phyloP scores from a whole-genome alignment of 2,329 filamentous ascomycete genomes.

The Verticillium longisporum region DNA sequence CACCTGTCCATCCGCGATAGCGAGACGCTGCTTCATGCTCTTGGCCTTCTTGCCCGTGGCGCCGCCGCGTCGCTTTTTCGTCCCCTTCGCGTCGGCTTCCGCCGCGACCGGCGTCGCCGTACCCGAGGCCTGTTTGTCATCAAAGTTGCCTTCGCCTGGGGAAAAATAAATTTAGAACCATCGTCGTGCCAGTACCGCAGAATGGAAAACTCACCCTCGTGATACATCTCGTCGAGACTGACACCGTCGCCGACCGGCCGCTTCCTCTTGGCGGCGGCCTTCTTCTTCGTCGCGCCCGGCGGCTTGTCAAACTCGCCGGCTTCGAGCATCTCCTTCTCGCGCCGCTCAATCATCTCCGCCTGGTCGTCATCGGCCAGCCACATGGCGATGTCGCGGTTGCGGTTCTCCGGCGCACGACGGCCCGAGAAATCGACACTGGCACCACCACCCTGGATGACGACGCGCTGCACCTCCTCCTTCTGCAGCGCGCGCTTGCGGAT shows the following conservation, averaged over 20 bases:
- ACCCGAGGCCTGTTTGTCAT: constrained; percentile 76
- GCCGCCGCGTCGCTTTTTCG: constrained; percentile 44
- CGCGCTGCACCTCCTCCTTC: constrained; percentile 97
- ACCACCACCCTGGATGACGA: constrained; percentile 89
- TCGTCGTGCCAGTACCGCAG: background rate
- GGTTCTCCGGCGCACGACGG: constrained; percentile 76
- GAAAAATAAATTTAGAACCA: background rate
- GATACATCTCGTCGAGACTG: constrained; percentile 95
- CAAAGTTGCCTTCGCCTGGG: constrained; percentile 91
- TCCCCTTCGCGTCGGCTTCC: constrained; percentile 37
- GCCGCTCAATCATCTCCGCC: constrained; percentile 85
- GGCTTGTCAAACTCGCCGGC: constrained; percentile 58
- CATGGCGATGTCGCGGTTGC: constrained; percentile 96
- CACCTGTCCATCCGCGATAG: constrained; percentile 57
- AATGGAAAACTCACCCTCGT: constrained; percentile 71
- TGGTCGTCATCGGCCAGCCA: constrained; percentile 98
- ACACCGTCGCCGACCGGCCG: constrained; percentile 40
- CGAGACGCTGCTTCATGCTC: constrained; percentile 61
- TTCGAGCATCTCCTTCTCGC: constrained; percentile 80
- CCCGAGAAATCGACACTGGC: constrained; percentile 96
- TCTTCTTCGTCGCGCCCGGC: constrained; percentile 44
- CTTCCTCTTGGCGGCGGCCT: constrained; percentile 50
- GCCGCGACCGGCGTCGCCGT: constrained; percentile 71
- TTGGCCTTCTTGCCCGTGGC: constrained; percentile 58
- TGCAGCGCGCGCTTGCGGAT: constrained; percentile 95